Conservation (phyloP, 306 rosid species). For the Castanea mollissima region DNA sequence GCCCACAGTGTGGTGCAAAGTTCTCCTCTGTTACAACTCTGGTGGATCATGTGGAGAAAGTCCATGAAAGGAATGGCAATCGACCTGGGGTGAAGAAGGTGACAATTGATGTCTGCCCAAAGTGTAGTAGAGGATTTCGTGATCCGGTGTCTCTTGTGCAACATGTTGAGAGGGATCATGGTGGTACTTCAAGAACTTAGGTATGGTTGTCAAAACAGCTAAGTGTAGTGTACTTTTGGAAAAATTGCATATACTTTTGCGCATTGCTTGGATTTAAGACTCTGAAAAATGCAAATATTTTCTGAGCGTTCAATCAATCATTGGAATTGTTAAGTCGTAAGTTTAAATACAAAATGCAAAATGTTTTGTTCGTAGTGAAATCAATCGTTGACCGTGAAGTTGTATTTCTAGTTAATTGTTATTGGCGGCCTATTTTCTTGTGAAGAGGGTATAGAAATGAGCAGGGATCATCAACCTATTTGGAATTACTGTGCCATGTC, state of each 20-base stretch:
- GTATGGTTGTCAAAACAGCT: background rate
- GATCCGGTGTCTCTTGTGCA: slow-evolving; percentile 71
- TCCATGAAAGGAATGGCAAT: slow-evolving; percentile 54
- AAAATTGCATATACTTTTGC: slow-evolving; percentile 8
- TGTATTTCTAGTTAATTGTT: background rate
- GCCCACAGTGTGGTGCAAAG: slow-evolving; percentile 72
- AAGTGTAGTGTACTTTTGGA: background rate
- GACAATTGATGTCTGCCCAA: slow-evolving; percentile 72
- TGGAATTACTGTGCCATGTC: background rate
- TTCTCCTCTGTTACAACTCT: slow-evolving; percentile 55
- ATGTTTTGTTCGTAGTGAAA: background rate
- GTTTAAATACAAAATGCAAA: background rate
- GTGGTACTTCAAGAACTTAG: slow-evolving; percentile 57
- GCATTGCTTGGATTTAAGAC: background rate
- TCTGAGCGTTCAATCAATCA: background rate
- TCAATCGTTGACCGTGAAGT: slow-evolving; percentile 1
- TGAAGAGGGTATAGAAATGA: background rate
- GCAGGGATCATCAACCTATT: background rate
- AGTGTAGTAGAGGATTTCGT: slow-evolving; percentile 70
- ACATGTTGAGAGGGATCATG: slow-evolving; percentile 87
- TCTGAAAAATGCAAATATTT: slow-evolving; percentile 2
- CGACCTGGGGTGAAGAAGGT: slow-evolving; percentile 44
- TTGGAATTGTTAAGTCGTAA: slow-evolving; percentile 1
- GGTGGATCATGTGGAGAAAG: slow-evolving; percentile 69
- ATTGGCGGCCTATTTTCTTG: background rate